Evolutionary conservation across 768 basidiomycete genomes (phyloP).

Genomic region (Russula dissimulans): DNA sequence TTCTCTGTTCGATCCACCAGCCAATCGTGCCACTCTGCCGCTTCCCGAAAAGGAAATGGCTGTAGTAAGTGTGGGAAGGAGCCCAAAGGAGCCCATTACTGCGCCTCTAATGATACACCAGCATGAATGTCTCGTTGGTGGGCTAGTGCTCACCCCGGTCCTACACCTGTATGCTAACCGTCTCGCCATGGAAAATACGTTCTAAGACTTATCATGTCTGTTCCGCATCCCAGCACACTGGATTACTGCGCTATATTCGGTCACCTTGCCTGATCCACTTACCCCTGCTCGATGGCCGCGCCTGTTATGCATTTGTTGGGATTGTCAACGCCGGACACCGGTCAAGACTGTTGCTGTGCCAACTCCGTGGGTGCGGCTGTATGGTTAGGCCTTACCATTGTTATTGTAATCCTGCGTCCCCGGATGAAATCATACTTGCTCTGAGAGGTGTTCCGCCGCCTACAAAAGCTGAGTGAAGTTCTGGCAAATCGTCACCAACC

Average conservation of each 20-base stretch:
- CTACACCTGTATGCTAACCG: background rate
- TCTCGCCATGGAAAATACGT: background rate
- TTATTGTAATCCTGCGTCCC: background rate
- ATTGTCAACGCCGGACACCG: background rate
- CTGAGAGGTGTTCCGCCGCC: background rate
- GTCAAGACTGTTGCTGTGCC: background rate
- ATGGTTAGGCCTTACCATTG: background rate
- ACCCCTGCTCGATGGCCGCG: background rate
- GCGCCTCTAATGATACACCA: too few relatives aligned
- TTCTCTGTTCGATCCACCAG: background rate
- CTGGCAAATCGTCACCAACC: background rate
- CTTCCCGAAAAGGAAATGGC: background rate
- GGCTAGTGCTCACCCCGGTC: background rate
- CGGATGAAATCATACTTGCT: background rate
- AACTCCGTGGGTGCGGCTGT: conserved; percentile 5
- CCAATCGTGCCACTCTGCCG: too few relatives aligned
- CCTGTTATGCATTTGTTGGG: background rate
- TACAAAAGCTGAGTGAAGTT: background rate
- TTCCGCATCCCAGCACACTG: background rate
- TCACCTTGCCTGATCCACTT: background rate
- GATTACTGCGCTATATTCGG: background rate
- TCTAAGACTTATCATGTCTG: background rate
- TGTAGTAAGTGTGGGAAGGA: background rate
- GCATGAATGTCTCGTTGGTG: background rate
- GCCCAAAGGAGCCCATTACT: too few relatives aligned